Evolutionary conservation across 768 basidiomycete species (phyloP).

Genomic region (Lactifluus volemus): DNA sequence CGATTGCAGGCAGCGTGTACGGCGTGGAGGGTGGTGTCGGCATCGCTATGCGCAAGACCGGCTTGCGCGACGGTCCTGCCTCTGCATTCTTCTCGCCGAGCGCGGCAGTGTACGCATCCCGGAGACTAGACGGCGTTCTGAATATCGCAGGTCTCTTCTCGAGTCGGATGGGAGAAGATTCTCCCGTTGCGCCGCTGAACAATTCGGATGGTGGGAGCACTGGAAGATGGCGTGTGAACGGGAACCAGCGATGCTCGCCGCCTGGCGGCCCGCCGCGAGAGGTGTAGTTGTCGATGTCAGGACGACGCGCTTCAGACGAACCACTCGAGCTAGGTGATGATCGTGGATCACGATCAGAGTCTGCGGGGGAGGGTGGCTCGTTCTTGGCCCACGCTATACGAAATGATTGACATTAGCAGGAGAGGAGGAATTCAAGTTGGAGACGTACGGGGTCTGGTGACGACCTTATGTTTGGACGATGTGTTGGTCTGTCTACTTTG

Average conservation of each 20-base stretch:
- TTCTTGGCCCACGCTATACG: slow-evolving; percentile 15
- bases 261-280: slow-evolving; percentile 25
- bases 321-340: slow-evolving; percentile 26
- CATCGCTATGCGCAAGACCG: slow-evolving; percentile 25
- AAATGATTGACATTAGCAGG: background rate
- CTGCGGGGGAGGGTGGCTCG: slow-evolving; percentile 23
- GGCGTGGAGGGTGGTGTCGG: slow-evolving; percentile 29
- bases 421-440: background rate
- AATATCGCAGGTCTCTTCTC: slow-evolving; percentile 1
- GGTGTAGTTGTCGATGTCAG: slow-evolving; percentile 43
- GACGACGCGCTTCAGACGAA: slow-evolving; percentile 35
- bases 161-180: background rate
- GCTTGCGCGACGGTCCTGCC: slow-evolving; percentile 13
- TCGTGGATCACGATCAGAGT: slow-evolving; percentile 30
- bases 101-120: background rate
- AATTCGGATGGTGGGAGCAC: background rate
- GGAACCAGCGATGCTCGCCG: slow-evolving; percentile 51
- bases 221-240: slow-evolving; percentile 53
- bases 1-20: slow-evolving; percentile 46
- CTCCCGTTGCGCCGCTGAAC: background rate
- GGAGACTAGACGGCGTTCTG: background rate
- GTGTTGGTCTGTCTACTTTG: background rate
- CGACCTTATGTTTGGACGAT: slow-evolving; percentile 4
- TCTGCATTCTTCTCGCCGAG: slow-evolving; percentile 23
- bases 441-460: slow-evolving; percentile 11